Evolutionary conservation across 176 grass and related monocot genomes (phyloP).

Genomic region (Ensete ventricosum): DNA sequence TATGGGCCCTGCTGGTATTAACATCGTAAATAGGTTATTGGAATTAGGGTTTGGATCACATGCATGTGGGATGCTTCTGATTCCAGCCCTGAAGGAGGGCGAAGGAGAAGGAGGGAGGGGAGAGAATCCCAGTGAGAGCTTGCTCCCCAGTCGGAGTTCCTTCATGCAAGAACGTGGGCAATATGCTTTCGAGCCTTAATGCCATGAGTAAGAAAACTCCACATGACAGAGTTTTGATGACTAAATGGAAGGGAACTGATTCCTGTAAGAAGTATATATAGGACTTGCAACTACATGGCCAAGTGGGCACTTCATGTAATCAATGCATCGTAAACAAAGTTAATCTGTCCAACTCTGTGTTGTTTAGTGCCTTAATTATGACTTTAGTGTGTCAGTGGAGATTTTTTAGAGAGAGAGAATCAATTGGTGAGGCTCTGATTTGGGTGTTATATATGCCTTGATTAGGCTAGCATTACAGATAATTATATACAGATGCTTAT

Average conservation of each 20-base stretch:
- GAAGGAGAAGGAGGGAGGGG: background rate
- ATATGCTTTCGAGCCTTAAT: background rate
- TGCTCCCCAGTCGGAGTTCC: background rate
- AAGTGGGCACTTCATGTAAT: background rate
- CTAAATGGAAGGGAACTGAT: background rate
- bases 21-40: background rate
- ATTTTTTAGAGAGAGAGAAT: background rate
- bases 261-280: background rate
- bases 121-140: background rate
- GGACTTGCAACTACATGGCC: background rate
- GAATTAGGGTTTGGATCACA: background rate
- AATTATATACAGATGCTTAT: background rate
- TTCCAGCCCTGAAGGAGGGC: background rate
- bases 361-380: background rate
- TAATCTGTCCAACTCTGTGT: background rate
- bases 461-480: background rate
- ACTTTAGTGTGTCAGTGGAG: background rate
- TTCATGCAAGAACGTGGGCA: background rate
- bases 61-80: conserved; percentile 2
- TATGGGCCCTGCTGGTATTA: background rate
- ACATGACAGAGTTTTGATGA: background rate
- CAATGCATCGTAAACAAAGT: background rate
- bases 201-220: background rate
- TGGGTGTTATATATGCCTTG: background rate
- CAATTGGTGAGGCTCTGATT: background rate